Conservation (phyloP, 2,329 filamentous ascomycete genomes). For the Sclerotinia subarctica region DNA sequence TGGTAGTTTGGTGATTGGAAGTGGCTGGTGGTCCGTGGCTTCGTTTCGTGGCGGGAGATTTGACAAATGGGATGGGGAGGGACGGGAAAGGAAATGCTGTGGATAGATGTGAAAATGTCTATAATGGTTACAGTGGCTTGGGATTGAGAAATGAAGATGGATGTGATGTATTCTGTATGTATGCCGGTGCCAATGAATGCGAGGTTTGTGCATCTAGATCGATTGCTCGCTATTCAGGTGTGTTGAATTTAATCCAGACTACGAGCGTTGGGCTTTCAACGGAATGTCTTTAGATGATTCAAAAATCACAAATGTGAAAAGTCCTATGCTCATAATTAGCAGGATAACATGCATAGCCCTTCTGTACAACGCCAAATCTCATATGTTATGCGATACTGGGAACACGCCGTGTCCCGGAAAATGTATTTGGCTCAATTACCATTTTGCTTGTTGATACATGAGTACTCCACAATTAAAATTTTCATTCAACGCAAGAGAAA, state of each 20-base stretch:
- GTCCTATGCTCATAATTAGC: not conserved
- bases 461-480: conserved; percentile 14
- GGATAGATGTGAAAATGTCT: not conserved
- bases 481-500: not conserved
- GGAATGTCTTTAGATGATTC: not conserved
- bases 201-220: not conserved
- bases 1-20: too few relatives aligned
- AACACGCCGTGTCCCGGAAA: not conserved
- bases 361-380: not conserved
- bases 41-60: not conserved
- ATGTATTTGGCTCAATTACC: not conserved
- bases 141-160: not conserved
- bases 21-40: not conserved
- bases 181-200: not conserved
- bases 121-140: not conserved
- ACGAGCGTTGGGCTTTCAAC: not conserved
- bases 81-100: not conserved
- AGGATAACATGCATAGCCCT: not conserved
- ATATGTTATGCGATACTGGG: not conserved
- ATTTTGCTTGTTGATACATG: not conserved
- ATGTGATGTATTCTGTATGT: too few relatives aligned
- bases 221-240: not conserved
- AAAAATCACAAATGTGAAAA: not conserved
- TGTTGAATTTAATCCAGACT: not conserved
- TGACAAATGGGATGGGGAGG: too few relatives aligned